Percentiles rank a stretch among this genome's conserved stretches.
Evolutionary conservation across 1,284 basidiomycete species (phyloP).

Genomic region (Xanthoconium separans): DNA sequence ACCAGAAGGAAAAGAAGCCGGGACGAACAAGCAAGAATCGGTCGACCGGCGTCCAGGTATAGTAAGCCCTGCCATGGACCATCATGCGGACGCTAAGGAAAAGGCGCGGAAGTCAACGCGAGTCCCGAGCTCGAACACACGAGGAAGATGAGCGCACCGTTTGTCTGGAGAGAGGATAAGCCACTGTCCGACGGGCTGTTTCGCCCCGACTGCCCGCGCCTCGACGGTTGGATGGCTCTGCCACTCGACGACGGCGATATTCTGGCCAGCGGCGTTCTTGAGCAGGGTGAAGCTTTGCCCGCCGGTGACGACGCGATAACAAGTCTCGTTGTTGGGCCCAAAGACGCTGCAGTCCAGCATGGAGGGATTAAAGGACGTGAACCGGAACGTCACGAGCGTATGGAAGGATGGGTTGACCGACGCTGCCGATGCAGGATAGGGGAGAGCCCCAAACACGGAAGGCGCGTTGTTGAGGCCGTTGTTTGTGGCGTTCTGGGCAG

Average conservation of each 20-base stretch:
- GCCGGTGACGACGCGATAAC: slow-evolving; percentile 45
- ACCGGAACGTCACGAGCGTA: slow-evolving; percentile 45
- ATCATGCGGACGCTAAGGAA: slow-evolving; percentile 33
- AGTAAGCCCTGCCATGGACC: slow-evolving; percentile 39
- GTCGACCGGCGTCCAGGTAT: slow-evolving; percentile 43
- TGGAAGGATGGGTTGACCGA: slow-evolving; percentile 30
- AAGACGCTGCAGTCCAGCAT: slow-evolving; percentile 55
- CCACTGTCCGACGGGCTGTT: slow-evolving; percentile 54
- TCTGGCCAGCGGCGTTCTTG: slow-evolving; percentile 48
- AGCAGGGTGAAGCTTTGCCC: slow-evolving; percentile 54
- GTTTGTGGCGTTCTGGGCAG: slow-evolving; percentile 24
- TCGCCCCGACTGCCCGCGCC: slow-evolving; percentile 47
- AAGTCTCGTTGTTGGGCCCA: slow-evolving; percentile 43
- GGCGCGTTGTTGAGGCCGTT: slow-evolving; percentile 29
- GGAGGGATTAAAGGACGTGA: slow-evolving; percentile 49
- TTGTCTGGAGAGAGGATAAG: slow-evolving; percentile 50
- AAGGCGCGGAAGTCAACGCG: neutral
- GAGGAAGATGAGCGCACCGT: slow-evolving; percentile 30
- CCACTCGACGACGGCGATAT: slow-evolving; percentile 61
- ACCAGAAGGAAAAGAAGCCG: neutral
- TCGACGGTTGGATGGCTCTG: slow-evolving; percentile 53
- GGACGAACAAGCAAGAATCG: slow-evolving; percentile 42
- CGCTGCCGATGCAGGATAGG: slow-evolving; percentile 39
- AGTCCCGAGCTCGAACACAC: neutral
- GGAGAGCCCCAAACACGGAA: slow-evolving; percentile 61